Evolutionary conservation across 345 rosid species (phyloP).

Genomic region (Cardamine chenopodiifolia): DNA sequence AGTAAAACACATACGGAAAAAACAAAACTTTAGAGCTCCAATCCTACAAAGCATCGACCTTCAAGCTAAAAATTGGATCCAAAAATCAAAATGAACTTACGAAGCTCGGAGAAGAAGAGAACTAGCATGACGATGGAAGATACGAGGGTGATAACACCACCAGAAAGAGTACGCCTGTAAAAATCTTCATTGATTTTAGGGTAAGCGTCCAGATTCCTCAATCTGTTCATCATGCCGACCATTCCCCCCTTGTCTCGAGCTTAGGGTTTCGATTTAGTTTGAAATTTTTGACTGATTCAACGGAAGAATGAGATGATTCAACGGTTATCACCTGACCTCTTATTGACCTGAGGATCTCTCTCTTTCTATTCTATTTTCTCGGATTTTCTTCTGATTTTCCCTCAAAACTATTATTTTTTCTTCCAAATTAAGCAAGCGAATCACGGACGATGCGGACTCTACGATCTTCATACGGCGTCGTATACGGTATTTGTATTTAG

Average conservation of each 20-base stretch:
- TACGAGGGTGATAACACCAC: conserved; percentile 78
- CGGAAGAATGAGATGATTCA: conserved; percentile 37
- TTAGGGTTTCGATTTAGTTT: conserved; percentile 18
- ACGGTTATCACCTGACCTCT: conserved; percentile 31
- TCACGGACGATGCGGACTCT: conserved; percentile 1
- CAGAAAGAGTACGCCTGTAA: conserved; percentile 81
- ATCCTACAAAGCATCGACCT: conserved; percentile 9
- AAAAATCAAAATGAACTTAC: conserved; percentile 27
- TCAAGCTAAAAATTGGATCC: not conserved
- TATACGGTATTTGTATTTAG: not conserved
- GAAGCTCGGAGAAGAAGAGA: conserved; percentile 82
- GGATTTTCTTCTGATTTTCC: conserved; percentile 21
- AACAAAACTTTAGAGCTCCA: not conserved
- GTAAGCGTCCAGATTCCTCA: conserved; percentile 78
- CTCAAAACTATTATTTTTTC: not conserved
- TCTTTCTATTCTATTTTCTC: conserved; percentile 30
- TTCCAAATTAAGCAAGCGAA: conserved; percentile 30
- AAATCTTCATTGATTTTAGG: conserved; percentile 92
- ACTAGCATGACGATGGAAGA: conserved; percentile 62
- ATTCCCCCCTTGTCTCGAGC: conserved; percentile 29
- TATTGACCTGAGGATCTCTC: conserved; percentile 33
- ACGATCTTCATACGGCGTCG: conserved; percentile 5
- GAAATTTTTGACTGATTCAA: conserved; percentile 30
- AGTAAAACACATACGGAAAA: conserved; percentile 14
- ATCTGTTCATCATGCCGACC: conserved; percentile 54